Percentiles rank a stretch among this genome's conserved stretches.
Conservation (phyloP, 306 rosid species). For the Lathyrus sativus region DNA sequence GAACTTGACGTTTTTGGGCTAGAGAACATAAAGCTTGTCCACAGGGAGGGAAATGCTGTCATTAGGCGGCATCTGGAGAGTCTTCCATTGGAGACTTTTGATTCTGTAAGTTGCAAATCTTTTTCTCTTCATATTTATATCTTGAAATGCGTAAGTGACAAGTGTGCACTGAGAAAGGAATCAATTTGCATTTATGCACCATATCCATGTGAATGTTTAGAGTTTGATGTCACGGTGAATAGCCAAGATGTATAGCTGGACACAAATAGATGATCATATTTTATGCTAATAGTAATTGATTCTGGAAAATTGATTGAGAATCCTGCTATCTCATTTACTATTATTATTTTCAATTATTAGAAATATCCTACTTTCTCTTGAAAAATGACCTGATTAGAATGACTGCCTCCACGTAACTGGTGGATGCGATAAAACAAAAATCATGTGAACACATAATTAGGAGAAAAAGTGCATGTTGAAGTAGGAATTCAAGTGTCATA, state of each 20-base stretch:
- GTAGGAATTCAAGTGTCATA: constrained; percentile 15
- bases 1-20: constrained; percentile 78
- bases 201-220: constrained; percentile 20
- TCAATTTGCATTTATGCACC: constrained; percentile 19
- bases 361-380: constrained; percentile 16
- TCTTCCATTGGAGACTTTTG: constrained; percentile 96
- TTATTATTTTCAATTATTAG: not conserved
- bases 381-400: not conserved
- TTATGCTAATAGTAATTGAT: constrained; percentile 30
- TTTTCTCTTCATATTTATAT: constrained; percentile 28
- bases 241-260: constrained; percentile 20
- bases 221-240: constrained; percentile 2
- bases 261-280: constrained; percentile 20
- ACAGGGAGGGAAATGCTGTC: constrained; percentile 92
- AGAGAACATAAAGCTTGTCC: constrained; percentile 84
- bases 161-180: constrained; percentile 30
- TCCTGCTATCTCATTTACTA: constrained; percentile 27
- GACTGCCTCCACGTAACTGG: constrained; percentile 1
- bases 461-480: constrained; percentile 23
- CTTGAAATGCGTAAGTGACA: constrained; percentile 10
- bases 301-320: constrained; percentile 22
- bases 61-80: constrained; percentile 87
- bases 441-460: constrained; percentile 21
- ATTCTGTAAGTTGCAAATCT: constrained; percentile 68
- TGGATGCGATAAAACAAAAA: constrained; percentile 12